Conservation (phyloP, 768 basidiomycete species). For the Roridomyces roridus region DNA sequence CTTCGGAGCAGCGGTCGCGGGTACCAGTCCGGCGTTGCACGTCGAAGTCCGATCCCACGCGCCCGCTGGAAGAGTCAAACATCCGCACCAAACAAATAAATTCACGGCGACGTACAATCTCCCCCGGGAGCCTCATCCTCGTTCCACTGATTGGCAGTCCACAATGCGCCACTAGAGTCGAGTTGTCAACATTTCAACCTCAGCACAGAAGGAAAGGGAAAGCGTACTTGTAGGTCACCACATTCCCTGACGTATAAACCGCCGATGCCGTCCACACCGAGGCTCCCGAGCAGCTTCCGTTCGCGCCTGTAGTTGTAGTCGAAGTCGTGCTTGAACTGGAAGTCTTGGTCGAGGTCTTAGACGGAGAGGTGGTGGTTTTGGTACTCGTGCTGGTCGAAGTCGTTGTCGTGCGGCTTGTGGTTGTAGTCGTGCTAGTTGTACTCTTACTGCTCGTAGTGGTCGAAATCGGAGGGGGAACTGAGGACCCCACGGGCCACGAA, state of each 20-base stretch:
- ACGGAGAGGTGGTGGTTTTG: too few relatives aligned
- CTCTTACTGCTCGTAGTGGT: not conserved
- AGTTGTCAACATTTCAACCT: too few relatives aligned
- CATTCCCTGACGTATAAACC: slow-evolving; percentile 13
- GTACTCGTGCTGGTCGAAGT: too few relatives aligned
- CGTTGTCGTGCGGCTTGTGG: slow-evolving; percentile 7
- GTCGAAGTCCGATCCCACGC: too few relatives aligned
- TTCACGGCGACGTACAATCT: too few relatives aligned
- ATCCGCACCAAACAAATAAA: too few relatives aligned
- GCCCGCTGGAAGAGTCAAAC: too few relatives aligned
- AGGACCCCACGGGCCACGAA: slow-evolving; percentile 16
- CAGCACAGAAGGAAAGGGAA: not conserved
- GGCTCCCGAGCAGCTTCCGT: slow-evolving; percentile 18
- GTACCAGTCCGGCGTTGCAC: too few relatives aligned
- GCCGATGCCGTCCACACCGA: slow-evolving; percentile 10
- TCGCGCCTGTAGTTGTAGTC: not conserved
- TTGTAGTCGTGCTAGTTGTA: not conserved
- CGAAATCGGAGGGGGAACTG: too few relatives aligned
- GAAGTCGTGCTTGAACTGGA: too few relatives aligned
- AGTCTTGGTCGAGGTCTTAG: too few relatives aligned
- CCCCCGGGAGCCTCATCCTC: slow-evolving; percentile 16
- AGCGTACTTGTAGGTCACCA: slow-evolving; percentile 8
- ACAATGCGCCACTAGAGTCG: slow-evolving; percentile 12
- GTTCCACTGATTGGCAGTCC: slow-evolving; percentile 23
- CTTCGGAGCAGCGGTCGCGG: too few relatives aligned